Evolutionary conservation across 2,329 filamentous ascomycete genomes (phyloP).

Genomic region (Sarocladium kiliense): DNA sequence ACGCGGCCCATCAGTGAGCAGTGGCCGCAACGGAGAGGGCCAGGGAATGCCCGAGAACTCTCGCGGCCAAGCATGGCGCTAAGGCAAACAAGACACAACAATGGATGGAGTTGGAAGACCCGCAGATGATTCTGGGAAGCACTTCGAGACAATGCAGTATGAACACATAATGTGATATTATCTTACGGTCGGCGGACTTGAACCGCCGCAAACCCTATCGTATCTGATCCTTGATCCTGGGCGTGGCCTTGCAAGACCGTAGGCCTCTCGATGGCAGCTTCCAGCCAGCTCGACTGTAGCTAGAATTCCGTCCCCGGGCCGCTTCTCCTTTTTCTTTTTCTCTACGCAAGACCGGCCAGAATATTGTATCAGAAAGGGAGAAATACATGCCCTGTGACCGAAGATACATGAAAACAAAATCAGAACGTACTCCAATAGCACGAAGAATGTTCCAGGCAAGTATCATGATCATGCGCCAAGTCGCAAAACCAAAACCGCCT

Average conservation of each 20-base stretch:
- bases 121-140: no score
- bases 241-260: not conserved
- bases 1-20: not conserved
- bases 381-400: not conserved
- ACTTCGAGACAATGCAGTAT: not conserved
- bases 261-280: not conserved
- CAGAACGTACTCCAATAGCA: not conserved
- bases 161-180: not conserved
- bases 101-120: no score
- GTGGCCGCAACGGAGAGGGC: not conserved
- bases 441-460: not conserved
- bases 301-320: not conserved
- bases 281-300: not conserved
- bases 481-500: slow-evolving; percentile 4
- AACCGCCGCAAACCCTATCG: not conserved
- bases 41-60: slow-evolving; percentile 5
- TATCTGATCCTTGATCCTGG: not conserved
- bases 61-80: not conserved
- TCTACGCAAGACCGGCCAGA: not conserved
- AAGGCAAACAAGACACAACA: not conserved
- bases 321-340: not conserved
- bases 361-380: not conserved
- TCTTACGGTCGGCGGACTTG: not conserved
- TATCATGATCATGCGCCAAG: not conserved
- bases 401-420: not conserved